These are phyloP conservation scores for Hericium coralloides DNA, from an alignment of 768 basidiomycete genomes.

Conservation along the genomic window DNA sequence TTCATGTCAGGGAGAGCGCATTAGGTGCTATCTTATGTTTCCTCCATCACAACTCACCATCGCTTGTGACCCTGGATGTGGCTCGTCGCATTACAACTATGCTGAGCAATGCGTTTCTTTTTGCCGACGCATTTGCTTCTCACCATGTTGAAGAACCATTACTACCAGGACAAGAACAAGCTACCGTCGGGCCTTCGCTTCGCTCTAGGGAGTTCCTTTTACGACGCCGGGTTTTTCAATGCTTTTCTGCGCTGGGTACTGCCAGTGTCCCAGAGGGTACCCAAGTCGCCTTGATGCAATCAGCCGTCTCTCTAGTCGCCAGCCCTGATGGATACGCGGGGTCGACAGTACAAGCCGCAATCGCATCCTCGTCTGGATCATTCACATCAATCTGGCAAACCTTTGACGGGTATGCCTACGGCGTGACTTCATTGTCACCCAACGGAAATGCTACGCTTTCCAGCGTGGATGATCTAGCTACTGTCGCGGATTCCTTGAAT, in stretches of 20 bases:
- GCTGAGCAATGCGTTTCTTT: conserved; percentile 83
- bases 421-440: conserved; percentile 65
- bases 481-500: conserved; percentile 47
- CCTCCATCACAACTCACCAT: conserved; percentile 64
- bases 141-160: conserved; percentile 58
- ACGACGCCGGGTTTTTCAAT: conserved; percentile 80
- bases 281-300: conserved; percentile 75
- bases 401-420: conserved; percentile 86
- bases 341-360: conserved; percentile 85
- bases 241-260: conserved; percentile 76
- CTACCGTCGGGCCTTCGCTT: conserved; percentile 43
- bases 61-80: conserved; percentile 84
- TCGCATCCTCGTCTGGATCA: conserved; percentile 74
- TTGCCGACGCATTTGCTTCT: conserved; percentile 75
- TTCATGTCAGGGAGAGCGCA: conserved; percentile 86
- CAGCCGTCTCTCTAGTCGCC: conserved; percentile 73
- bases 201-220: conserved; percentile 77
- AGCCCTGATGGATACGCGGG: conserved; percentile 79
- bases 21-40: conserved; percentile 86
- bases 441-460: conserved; percentile 32
- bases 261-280: conserved; percentile 73
- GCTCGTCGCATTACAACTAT: conserved; percentile 82
- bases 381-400: conserved; percentile 84
- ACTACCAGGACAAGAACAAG: conserved; percentile 28
- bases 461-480: conserved; percentile 22